These are phyloP conservation scores for Mycena olivaceomarginata DNA, from an alignment of 768 basidiomycete genomes.

Conservation along the genomic window DNA sequence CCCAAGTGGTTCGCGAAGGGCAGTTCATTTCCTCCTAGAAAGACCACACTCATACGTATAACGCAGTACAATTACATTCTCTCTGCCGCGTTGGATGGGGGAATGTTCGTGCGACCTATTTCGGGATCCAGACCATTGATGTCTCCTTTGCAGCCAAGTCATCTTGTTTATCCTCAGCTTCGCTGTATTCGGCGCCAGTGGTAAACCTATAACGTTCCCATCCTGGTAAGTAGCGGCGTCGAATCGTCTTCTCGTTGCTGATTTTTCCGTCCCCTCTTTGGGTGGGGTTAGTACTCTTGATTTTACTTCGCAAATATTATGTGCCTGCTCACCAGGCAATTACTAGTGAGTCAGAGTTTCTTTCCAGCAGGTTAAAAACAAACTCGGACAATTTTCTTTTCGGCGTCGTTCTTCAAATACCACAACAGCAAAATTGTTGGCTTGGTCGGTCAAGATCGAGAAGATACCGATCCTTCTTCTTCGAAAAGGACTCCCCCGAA, in stretches of 20 bases:
- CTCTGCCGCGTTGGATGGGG: constrained; percentile 70
- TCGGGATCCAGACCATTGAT: not conserved
- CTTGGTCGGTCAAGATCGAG: no score
- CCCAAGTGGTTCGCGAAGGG: constrained; percentile 70
- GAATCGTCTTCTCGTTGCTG: not conserved
- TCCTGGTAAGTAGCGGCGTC: constrained; percentile 58
- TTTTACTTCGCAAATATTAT: not conserved
- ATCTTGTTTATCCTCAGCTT: constrained; percentile 69
- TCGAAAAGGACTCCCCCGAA: no score
- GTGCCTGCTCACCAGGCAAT: constrained; percentile 7
- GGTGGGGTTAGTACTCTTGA: constrained; percentile 31
- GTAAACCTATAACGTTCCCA: constrained; percentile 64
- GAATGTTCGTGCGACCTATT: constrained; percentile 39
- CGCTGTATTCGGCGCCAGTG: constrained; percentile 61
- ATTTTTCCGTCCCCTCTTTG: not conserved
- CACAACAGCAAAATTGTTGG: no score
- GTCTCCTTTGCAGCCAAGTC: constrained; percentile 55
- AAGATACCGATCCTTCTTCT: no score
- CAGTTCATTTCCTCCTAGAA: constrained; percentile 25
- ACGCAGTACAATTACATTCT: constrained; percentile 65
- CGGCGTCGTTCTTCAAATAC: no score
- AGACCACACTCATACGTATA: not conserved
- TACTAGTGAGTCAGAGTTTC: no score
- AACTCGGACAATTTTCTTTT: no score
- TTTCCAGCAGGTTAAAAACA: no score